phyloP scores from a whole-genome alignment of 2,329 filamentous ascomycete species.

The Gnomoniopsis sp. region DNA sequence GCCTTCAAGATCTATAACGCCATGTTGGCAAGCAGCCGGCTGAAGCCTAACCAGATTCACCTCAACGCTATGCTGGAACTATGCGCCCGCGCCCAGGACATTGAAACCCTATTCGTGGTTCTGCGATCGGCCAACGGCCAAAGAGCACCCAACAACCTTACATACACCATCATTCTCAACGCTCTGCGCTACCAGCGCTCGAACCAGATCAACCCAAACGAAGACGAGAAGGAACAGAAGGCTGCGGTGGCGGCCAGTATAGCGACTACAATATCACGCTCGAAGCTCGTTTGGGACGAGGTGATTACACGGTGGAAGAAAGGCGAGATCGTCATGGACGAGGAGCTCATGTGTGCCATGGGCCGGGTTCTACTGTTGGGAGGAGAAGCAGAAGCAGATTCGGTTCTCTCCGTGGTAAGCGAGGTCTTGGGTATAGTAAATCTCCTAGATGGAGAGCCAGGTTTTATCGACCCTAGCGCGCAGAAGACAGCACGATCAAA shows the following conservation, averaged over 20 bases:
- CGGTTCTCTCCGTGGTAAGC: conserved; percentile 72
- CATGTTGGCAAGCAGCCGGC: conserved; percentile 60
- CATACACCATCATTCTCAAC: conserved; percentile 81
- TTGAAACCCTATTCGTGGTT: conserved; percentile 78
- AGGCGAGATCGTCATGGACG: conserved; percentile 70
- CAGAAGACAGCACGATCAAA: not conserved
- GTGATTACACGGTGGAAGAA: conserved; percentile 71
- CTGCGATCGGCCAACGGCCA: conserved; percentile 66
- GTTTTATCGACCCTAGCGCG: not conserved
- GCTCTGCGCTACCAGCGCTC: conserved; percentile 57
- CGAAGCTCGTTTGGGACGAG: conserved; percentile 76
- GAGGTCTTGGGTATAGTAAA: conserved; percentile 77
- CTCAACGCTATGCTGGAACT: conserved; percentile 85
- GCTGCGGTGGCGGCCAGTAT: conserved; percentile 28
- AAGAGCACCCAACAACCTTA: conserved; percentile 64
- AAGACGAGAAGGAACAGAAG: conserved; percentile 27
- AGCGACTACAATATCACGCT: conserved; percentile 57
- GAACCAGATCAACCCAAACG: conserved; percentile 27
- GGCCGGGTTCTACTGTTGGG: conserved; percentile 71
- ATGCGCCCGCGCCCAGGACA: conserved; percentile 69
- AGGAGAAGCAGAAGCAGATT: conserved; percentile 60
- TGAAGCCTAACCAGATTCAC: conserved; percentile 76
- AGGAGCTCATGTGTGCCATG: conserved; percentile 77
- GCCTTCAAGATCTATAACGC: conserved; percentile 75
- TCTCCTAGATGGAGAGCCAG: conserved; percentile 27